Evolutionary conservation across 2,329 filamentous ascomycete species (phyloP).

Genomic region (Pseudogymnoascus sp.): DNA sequence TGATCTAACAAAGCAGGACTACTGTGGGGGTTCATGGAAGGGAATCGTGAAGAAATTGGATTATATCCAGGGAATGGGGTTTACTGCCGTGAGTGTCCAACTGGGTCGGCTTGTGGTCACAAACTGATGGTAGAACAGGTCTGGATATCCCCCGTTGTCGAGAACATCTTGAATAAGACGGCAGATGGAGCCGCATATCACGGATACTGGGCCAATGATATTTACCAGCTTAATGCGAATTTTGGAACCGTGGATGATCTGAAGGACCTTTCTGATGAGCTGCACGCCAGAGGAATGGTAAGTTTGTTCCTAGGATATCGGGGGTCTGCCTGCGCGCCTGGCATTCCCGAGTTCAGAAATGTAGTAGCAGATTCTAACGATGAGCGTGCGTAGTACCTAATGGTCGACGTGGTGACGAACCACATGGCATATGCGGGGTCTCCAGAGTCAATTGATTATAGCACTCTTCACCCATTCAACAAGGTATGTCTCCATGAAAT

Average conservation of each 20-base stretch:
- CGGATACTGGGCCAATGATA: slow-evolving; percentile 37
- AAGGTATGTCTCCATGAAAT: slow-evolving; percentile 19
- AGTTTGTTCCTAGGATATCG: not conserved
- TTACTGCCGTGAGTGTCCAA: slow-evolving; percentile 20
- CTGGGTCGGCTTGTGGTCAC: not conserved
- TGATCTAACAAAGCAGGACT: slow-evolving; percentile 23
- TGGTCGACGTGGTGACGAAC: slow-evolving; percentile 53
- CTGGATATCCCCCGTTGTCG: slow-evolving; percentile 37
- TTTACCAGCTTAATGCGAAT: slow-evolving; percentile 45
- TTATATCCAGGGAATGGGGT: slow-evolving; percentile 37
- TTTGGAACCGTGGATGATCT: slow-evolving; percentile 53
- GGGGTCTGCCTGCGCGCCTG: not conserved
- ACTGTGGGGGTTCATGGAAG: slow-evolving; percentile 39
- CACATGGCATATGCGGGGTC: slow-evolving; percentile 46
- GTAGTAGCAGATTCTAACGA: not conserved
- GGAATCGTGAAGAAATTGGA: slow-evolving; percentile 38
- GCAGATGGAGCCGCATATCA: slow-evolving; percentile 33
- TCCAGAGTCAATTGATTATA: slow-evolving; percentile 43
- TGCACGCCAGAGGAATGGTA: slow-evolving; percentile 48
- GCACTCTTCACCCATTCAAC: slow-evolving; percentile 44
- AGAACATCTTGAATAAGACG: slow-evolving; percentile 31
- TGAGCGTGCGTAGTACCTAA: slow-evolving; percentile 38
- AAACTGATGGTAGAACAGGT: slow-evolving; percentile 21
- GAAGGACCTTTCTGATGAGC: slow-evolving; percentile 43
- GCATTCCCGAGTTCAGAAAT: not conserved